Evolutionary conservation across 768 basidiomycete genomes (phyloP), one percentile per base, ranked within the genome.

Genomic region (Pluteus cervinus): DNA sequence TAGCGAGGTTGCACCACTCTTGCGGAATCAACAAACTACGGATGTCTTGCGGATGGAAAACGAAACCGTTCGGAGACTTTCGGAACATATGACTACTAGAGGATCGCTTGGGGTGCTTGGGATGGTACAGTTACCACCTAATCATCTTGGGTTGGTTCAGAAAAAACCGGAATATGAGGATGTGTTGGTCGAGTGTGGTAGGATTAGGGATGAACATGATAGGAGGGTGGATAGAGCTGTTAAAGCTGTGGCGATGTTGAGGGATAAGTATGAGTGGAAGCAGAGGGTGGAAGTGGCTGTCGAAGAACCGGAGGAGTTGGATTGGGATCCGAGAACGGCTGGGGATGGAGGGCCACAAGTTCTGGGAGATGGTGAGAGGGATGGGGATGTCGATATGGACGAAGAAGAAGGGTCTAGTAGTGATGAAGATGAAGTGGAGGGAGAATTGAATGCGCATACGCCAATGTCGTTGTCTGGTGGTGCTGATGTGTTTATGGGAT

Each of bases 201-300:
- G 77, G 43, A 79, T 89, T 28, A 67, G 76, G 15, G 63, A 63
- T 7, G 83, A 77, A 16, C 87, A 91, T 47, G 87, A 91, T 56
- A 66, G 63, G 31, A 72, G 86, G 4, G 81, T 82, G 2, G 85
- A 87, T 42, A 69, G 87, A 8, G 87, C 86, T 0, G 71, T 82
- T n/a, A 67, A 80, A 29, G 87, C 88, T 0, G 86, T 91, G 7
- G 68, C 67, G 25, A 80, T 90, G 73, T 62, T 90, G 6, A 63
- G 73, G 41, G 87, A 90, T 39, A 82, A 76, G 56, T 89, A 81
- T 53, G 85, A 89, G 32, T 87, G 86, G 82, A 80, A 79, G 54
- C 75, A 78, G 46, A 68, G 87, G n/a, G 81, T 89, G 15, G 78
- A 76, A 43, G 85, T 87, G 9, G 79, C 81, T 49, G 75, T 77